A percentile compares a stretch with the other conserved stretches of the same genome.
These are phyloP conservation scores for Mariannaea elegans DNA, from an alignment of 2,329 filamentous ascomycete genomes.

Conservation along the genomic window DNA sequence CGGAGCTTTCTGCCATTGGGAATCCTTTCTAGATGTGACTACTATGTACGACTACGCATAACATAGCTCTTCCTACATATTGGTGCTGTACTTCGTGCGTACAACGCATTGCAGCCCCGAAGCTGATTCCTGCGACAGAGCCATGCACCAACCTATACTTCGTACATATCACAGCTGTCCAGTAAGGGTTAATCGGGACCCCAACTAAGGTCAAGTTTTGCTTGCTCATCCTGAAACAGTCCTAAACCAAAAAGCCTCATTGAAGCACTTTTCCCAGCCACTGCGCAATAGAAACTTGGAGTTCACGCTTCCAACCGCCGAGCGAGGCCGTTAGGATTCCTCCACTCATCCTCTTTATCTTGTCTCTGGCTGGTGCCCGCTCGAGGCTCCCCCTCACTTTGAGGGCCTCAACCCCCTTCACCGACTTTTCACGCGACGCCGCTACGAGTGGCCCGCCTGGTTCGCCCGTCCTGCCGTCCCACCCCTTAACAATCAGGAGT, in stretches of 20 bases:
- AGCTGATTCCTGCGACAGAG: slow-evolving; percentile 11
- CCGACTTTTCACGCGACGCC: slow-evolving; percentile 43
- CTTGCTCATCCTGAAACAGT: slow-evolving; percentile 22
- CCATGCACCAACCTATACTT: slow-evolving; percentile 7
- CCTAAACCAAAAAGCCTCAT: slow-evolving; percentile 27
- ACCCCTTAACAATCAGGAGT: slow-evolving; percentile 33
- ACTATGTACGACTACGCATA: slow-evolving; percentile 10
- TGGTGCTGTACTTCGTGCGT: neutral
- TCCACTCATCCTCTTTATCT: slow-evolving; percentile 25
- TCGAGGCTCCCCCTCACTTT: slow-evolving; percentile 29
- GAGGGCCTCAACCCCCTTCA: slow-evolving; percentile 38
- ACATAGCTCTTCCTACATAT: slow-evolving; percentile 13
- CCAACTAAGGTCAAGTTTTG: slow-evolving; percentile 7
- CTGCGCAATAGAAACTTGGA: slow-evolving; percentile 11
- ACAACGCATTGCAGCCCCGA: slow-evolving; percentile 1
- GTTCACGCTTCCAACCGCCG: slow-evolving; percentile 19
- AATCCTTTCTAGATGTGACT: slow-evolving; percentile 7
- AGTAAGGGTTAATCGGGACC: slow-evolving; percentile 7
- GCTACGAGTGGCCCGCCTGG: slow-evolving; percentile 36
- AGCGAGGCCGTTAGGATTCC: slow-evolving; percentile 26
- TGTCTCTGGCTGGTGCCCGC: slow-evolving; percentile 35
- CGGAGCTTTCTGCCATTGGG: slow-evolving; percentile 24
- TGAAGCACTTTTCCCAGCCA: slow-evolving; percentile 10
- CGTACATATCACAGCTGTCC: neutral
- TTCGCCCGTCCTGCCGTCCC: slow-evolving; percentile 36